Conservation (phyloP, 345 rosid genomes). For the Corymbia maculata region DNA sequence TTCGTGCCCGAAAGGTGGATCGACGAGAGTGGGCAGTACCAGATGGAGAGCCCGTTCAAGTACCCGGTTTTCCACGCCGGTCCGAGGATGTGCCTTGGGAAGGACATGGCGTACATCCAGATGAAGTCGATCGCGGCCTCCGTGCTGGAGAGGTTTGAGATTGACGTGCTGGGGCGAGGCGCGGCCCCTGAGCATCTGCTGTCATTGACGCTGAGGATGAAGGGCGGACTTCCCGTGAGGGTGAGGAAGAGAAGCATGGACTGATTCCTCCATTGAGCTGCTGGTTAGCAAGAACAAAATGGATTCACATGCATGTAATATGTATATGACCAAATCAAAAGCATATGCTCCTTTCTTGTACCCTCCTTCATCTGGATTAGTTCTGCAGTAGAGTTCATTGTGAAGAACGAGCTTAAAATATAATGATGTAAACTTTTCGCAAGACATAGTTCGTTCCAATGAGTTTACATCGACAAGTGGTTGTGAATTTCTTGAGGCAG, state of each 20-base stretch:
- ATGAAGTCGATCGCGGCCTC: constrained; percentile 26
- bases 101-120: constrained; percentile 32
- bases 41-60: constrained; percentile 22
- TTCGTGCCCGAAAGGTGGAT: constrained; percentile 38
- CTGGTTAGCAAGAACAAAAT: neutral
- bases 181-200: neutral
- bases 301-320: neutral
- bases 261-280: neutral
- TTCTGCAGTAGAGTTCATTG: neutral
- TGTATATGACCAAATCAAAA: neutral
- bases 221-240: constrained; percentile 12
- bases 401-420: neutral
- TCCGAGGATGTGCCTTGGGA: constrained; percentile 38
- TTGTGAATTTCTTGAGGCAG: neutral
- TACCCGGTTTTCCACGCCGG: constrained; percentile 33
- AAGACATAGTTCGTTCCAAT: neutral
- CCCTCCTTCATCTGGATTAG: neutral
- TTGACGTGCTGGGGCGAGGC: constrained; percentile 1
- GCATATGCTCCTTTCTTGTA: neutral
- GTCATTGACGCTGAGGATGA: constrained; percentile 21
- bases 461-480: neutral
- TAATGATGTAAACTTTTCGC: neutral
- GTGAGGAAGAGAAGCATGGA: neutral
- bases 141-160: constrained; percentile 6
- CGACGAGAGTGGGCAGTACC: neutral